Conservation (phyloP, 1,284 basidiomycete species). For the Phylloboletellus chloephorus region DNA sequence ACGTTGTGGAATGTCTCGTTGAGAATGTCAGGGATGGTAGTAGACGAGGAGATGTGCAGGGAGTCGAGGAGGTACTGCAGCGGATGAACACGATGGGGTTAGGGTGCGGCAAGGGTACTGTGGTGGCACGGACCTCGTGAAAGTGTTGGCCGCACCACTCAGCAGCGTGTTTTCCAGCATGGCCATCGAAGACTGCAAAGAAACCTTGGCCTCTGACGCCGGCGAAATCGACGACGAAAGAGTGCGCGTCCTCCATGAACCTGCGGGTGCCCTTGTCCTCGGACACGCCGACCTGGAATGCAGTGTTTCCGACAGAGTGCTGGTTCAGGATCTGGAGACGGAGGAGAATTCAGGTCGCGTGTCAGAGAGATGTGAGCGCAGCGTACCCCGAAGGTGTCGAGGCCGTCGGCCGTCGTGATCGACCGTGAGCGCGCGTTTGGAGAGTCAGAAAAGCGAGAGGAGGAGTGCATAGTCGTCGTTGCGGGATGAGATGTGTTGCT, state of each 20-base stretch:
- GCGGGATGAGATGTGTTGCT: conserved; percentile 5
- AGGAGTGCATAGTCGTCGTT: conserved; percentile 17
- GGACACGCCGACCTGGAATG: conserved; percentile 81
- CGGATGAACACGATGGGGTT: conserved; percentile 7
- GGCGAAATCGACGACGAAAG: conserved; percentile 92
- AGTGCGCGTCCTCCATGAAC: conserved; percentile 97
- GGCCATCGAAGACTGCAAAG: conserved; percentile 97
- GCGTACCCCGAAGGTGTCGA: conserved; percentile 73
- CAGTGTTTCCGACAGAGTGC: conserved; percentile 51
- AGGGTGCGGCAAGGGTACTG: neutral
- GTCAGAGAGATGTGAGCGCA: neutral
- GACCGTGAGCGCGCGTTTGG: conserved; percentile 71
- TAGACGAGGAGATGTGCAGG: conserved; percentile 44
- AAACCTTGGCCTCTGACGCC: conserved; percentile 91
- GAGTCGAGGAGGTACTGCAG: conserved; percentile 51
- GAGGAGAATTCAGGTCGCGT: conserved; percentile 2
- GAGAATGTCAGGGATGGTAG: conserved; percentile 80
- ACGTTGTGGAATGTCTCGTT: conserved; percentile 93
- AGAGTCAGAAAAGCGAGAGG: conserved; percentile 28
- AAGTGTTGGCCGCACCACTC: conserved; percentile 99
- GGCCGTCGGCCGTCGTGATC: conserved; percentile 63
- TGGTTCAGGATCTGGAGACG: conserved; percentile 49
- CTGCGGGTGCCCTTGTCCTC: conserved; percentile 90
- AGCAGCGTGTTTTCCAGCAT: conserved; percentile 97
- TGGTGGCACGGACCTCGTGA: conserved; percentile 60